Conservation (phyloP, 306 rosid species). For the Cucumis melo region DNA sequence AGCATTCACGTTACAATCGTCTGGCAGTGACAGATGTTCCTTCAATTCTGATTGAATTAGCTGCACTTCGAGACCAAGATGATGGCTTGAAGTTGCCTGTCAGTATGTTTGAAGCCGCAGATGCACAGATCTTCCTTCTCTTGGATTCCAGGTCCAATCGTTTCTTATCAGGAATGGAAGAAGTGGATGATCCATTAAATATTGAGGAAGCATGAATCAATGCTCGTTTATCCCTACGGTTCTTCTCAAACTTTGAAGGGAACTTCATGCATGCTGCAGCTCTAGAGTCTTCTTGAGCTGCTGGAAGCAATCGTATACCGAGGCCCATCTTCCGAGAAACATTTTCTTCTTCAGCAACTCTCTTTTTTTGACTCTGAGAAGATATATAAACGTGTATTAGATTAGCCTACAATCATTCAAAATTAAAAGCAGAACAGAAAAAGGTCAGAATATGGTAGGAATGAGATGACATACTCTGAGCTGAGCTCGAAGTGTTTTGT, state of each 20-base stretch:
- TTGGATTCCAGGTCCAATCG: conserved; percentile 52
- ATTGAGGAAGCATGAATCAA: conserved; percentile 47
- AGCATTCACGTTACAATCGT: conserved; percentile 2
- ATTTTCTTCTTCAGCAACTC: conserved; percentile 79
- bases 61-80: conserved; percentile 42
- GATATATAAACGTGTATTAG: neutral
- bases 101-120: conserved; percentile 45
- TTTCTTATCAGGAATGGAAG: conserved; percentile 32
- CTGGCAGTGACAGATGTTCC: conserved; percentile 20
- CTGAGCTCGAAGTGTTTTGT: conserved; percentile 56
- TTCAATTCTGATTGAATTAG: conserved; percentile 19
- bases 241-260: conserved; percentile 48
- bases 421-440: conserved; percentile 1
- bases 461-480: conserved; percentile 48
- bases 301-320: conserved; percentile 59
- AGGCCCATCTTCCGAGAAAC: conserved; percentile 59
- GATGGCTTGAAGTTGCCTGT: conserved; percentile 54
- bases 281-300: conserved; percentile 43
- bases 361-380: conserved; percentile 76
- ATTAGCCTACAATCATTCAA: neutral
- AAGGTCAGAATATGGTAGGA: conserved; percentile 7
- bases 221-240: conserved; percentile 60
- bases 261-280: conserved; percentile 49
- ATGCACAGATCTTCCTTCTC: conserved; percentile 65
- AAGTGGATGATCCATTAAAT: conserved; percentile 36